phyloP scores from a whole-genome alignment of 2,329 filamentous ascomycete species.

The Pezicula rhizophila region DNA sequence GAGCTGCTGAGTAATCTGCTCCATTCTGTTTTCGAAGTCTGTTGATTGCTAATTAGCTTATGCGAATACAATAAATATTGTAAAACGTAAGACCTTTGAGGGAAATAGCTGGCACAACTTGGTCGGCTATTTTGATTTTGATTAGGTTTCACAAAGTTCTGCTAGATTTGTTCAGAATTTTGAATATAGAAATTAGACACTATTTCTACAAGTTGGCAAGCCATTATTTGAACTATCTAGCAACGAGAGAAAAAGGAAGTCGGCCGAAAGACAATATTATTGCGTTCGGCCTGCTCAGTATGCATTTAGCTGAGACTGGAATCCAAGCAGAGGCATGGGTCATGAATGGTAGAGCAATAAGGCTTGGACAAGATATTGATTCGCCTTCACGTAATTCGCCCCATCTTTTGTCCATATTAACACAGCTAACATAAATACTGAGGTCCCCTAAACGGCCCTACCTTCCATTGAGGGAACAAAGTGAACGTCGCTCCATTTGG shows the following conservation, averaged over 20 bases:
- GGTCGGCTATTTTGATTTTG: not conserved
- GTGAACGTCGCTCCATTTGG: conserved; percentile 1
- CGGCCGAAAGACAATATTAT: not conserved
- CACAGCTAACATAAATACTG: too few species aligned
- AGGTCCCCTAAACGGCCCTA: not conserved
- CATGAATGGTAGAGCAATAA: not conserved
- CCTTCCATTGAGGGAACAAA: not conserved
- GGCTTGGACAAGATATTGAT: conserved; percentile 1
- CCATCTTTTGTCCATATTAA: too few species aligned
- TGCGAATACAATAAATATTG: not conserved
- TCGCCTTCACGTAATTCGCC: not conserved
- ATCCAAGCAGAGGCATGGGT: not conserved
- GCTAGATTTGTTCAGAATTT: too few species aligned
- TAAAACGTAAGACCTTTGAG: not conserved
- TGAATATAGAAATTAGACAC: too few species aligned
- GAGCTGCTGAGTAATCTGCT: conserved; percentile 44
- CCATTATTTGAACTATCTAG: not conserved
- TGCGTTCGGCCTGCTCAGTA: not conserved
- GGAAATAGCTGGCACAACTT: not conserved
- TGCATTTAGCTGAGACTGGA: not conserved
- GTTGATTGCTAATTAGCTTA: not conserved
- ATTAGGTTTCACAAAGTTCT: too few species aligned
- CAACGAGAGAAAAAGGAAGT: not conserved
- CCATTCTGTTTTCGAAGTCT: conserved; percentile 30
- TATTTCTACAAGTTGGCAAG: not conserved